phyloP scores from a whole-genome alignment of 768 basidiomycete genomes.

The Suillus subluteus region DNA sequence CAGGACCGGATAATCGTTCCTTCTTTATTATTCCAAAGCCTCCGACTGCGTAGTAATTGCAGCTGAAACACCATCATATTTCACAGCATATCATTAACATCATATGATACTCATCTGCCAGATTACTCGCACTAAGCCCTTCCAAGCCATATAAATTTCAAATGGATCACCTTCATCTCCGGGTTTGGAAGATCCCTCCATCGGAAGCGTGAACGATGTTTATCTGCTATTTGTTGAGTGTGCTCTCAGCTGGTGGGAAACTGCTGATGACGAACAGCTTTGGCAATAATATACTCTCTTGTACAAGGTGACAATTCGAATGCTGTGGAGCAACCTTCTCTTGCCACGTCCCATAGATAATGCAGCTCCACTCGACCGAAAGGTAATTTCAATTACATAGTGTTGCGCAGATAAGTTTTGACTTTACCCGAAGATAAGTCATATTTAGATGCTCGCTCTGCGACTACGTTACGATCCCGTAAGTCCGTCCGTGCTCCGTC shows the following conservation, averaged over 20 bases:
- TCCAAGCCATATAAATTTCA: background rate
- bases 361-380: background rate
- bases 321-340: background rate
- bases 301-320: background rate
- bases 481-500: background rate
- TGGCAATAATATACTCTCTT: background rate
- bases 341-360: constrained; percentile 6
- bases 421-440: background rate
- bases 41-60: background rate
- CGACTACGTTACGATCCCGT: background rate
- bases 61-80: background rate
- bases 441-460: background rate
- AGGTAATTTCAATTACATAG: constrained; percentile 1
- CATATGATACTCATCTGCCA: background rate
- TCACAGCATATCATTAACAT: background rate
- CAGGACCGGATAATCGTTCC: background rate
- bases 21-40: background rate
- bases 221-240: background rate
- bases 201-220: background rate
- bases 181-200: background rate
- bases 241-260: background rate
- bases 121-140: background rate
- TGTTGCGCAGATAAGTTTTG: background rate
- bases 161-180: background rate
- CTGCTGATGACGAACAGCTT: background rate